A percentile compares a stretch with the other conserved stretches of the same genome.
These are phyloP conservation scores for Globisporangium uncinulatum DNA, from an alignment of 352 stramenopile species.

Conservation along the genomic window DNA sequence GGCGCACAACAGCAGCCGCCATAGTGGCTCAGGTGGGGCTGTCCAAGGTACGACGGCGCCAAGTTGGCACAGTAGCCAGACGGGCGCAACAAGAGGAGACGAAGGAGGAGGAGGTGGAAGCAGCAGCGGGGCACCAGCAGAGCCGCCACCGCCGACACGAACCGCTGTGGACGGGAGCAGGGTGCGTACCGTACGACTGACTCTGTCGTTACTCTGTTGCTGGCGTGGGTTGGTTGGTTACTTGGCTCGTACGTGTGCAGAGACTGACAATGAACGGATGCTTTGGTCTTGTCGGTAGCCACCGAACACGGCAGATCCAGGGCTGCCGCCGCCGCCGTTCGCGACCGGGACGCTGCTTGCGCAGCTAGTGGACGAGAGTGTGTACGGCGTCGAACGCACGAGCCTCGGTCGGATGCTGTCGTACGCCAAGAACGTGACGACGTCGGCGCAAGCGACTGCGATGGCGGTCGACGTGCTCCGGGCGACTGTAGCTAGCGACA, in stretches of 20 bases:
- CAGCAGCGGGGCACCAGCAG: too few species aligned
- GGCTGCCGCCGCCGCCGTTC: constrained; percentile 53
- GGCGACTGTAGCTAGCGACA: constrained; percentile 33
- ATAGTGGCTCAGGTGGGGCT: background rate
- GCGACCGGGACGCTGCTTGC: constrained; percentile 47
- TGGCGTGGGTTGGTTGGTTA: background rate
- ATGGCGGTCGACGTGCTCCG: constrained; percentile 69
- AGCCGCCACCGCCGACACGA: too few species aligned
- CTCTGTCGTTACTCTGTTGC: background rate
- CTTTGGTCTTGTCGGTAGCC: background rate
- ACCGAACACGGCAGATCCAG: constrained; percentile 21
- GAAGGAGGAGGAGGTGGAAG: too few species aligned
- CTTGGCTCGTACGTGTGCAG: background rate
- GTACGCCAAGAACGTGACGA: constrained; percentile 61
- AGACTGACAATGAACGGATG: background rate
- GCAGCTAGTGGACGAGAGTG: constrained; percentile 57
- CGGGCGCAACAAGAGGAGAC: background rate
- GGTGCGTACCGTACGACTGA: too few species aligned
- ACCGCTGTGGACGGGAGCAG: too few species aligned
- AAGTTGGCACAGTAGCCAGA: background rate
- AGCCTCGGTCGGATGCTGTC: constrained; percentile 37
- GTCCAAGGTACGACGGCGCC: background rate
- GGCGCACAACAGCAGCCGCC: background rate
- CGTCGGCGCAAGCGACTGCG: constrained; percentile 51
- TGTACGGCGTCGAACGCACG: constrained; percentile 42